These are phyloP conservation scores for Podosphaera xanthii DNA, from an alignment of 2,329 filamentous ascomycete genomes.

Conservation along the genomic window DNA sequence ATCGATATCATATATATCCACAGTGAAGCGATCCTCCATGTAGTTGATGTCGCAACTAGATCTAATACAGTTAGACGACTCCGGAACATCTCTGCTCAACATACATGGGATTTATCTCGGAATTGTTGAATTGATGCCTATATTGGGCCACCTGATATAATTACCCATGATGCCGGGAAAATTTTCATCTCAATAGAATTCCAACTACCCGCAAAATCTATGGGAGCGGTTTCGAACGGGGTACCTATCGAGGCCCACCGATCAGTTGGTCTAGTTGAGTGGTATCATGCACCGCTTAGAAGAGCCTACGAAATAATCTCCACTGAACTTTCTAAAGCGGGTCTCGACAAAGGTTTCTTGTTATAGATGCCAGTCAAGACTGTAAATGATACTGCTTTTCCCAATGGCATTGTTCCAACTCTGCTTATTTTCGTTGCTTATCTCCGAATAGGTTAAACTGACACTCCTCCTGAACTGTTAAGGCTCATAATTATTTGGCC, in stretches of 20 bases:
- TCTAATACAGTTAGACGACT: not conserved
- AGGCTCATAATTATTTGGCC: too few relatives aligned
- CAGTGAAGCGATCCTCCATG: not conserved
- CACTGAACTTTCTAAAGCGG: too few relatives aligned
- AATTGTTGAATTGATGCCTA: not conserved
- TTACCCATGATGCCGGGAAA: not conserved
- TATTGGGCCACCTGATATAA: too few relatives aligned
- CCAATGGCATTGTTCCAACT: not conserved
- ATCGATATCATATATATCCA: slow-evolving; percentile 2
- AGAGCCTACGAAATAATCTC: not conserved
- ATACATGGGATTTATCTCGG: not conserved
- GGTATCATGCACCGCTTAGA: too few relatives aligned
- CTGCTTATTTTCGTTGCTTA: not conserved
- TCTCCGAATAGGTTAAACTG: not conserved
- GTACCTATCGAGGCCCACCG: not conserved
- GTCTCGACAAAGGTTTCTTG: too few relatives aligned
- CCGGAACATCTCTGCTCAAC: not conserved
- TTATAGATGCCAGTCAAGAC: too few relatives aligned
- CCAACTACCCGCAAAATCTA: not conserved
- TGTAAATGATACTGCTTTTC: too few relatives aligned
- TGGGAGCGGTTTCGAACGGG: not conserved
- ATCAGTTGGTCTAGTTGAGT: not conserved
- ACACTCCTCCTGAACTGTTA: not conserved
- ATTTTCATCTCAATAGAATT: slow-evolving; percentile 3
- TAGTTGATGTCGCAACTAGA: not conserved